phyloP scores from a whole-genome alignment of 2,329 filamentous ascomycete species.

The Clonostachys rhizophaga region DNA sequence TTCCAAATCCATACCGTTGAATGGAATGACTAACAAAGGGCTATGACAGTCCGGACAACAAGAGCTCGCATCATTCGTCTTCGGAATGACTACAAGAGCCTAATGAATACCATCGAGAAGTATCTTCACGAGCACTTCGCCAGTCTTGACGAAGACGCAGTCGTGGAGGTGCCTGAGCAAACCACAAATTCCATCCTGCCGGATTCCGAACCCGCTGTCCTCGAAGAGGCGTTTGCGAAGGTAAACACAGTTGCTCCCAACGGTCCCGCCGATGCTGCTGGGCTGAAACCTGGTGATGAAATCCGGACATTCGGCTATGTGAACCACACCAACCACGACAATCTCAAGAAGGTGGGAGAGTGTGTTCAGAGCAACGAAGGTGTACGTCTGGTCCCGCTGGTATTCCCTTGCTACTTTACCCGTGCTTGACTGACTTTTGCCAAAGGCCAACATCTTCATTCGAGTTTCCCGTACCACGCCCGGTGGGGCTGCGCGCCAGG shows the following conservation, averaged over 20 bases:
- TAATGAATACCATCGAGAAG: conserved; percentile 81
- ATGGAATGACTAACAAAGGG: conserved; percentile 2
- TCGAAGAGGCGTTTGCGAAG: conserved; percentile 62
- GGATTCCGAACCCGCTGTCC: conserved; percentile 9
- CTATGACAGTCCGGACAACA: conserved; percentile 75
- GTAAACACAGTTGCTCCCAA: conserved; percentile 76
- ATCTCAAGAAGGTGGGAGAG: conserved; percentile 80
- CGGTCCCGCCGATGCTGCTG: conserved; percentile 80
- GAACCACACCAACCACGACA: conserved; percentile 80
- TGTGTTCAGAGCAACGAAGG: conserved; percentile 86
- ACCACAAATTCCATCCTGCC: conserved; percentile 3
- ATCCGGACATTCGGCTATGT: conserved; percentile 84
- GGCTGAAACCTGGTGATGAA: conserved; percentile 73
- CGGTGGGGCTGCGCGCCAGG: conserved; percentile 35
- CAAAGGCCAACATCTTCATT: conserved; percentile 54
- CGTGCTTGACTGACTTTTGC: background rate
- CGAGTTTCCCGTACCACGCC: conserved; percentile 49
- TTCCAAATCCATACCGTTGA: background rate
- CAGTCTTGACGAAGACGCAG: conserved; percentile 49
- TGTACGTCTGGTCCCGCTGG: conserved; percentile 47
- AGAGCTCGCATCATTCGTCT: conserved; percentile 83
- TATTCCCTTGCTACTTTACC: too few relatives aligned
- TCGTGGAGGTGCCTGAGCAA: conserved; percentile 16
- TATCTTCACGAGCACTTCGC: conserved; percentile 89
- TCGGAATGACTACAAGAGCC: conserved; percentile 86